Evolutionary conservation across 805 yeast genomes (phyloP).

Genomic region (Starmerella etchellsii): DNA sequence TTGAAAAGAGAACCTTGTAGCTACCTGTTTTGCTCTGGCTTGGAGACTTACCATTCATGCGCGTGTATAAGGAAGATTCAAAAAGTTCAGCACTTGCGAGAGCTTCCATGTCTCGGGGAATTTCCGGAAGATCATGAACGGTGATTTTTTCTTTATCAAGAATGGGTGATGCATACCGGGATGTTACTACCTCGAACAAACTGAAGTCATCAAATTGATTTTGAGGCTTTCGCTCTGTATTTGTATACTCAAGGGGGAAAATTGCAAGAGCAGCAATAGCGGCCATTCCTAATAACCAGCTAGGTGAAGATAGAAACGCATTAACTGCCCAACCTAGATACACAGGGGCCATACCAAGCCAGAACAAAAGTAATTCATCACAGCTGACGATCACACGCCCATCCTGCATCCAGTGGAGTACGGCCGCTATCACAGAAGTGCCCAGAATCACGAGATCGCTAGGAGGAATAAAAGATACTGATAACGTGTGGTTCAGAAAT

Average conservation of each 20-base stretch:
- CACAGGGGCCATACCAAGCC: constrained; percentile 14
- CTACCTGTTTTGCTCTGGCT: background rate
- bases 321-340: constrained; percentile 14
- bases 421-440: constrained; percentile 6
- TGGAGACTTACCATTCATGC: background rate
- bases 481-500: too few species aligned
- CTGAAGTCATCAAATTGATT: background rate
- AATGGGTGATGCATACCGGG: background rate
- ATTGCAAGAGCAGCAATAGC: background rate
- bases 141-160: background rate
- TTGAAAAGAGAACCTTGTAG: constrained; percentile 14
- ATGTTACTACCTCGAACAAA: background rate
- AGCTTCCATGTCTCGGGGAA: background rate
- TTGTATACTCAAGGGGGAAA: background rate
- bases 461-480: too few species aligned
- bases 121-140: background rate
- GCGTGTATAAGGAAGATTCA: background rate
- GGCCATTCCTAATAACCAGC: background rate
- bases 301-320: constrained; percentile 4
- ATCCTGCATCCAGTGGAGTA: constrained; percentile 19
- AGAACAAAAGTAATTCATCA: constrained; percentile 18
- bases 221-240: background rate
- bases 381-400: constrained; percentile 21
- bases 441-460: constrained; percentile 7
- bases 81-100: background rate